Conservation (phyloP, 148 eudicot genomes). For the Persicaria tinctoria region DNA sequence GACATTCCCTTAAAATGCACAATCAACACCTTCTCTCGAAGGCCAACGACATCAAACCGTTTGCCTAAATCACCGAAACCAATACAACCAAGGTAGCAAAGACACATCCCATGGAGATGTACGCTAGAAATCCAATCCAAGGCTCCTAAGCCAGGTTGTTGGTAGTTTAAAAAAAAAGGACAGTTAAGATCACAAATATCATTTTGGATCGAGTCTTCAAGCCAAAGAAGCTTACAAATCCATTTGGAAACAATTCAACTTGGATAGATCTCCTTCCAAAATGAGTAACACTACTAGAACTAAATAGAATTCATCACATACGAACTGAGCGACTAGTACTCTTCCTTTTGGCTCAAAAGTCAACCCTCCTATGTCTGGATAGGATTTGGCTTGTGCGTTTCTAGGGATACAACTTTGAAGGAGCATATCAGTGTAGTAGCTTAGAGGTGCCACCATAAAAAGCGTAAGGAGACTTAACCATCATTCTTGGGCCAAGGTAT, state of each 20-base stretch:
- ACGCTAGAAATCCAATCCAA: slow-evolving; percentile 35
- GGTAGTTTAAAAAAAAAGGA: slow-evolving; percentile 16
- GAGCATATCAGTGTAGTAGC: slow-evolving; percentile 34
- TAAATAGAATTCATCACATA: slow-evolving; percentile 33
- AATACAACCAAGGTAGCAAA: slow-evolving; percentile 37
- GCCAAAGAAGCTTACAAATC: background rate
- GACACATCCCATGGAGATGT: slow-evolving; percentile 44
- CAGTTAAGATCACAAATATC: background rate
- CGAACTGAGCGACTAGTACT: slow-evolving; percentile 19
- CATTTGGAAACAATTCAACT: slow-evolving; percentile 28
- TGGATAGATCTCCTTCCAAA: slow-evolving; percentile 34
- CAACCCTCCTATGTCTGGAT: slow-evolving; percentile 38
- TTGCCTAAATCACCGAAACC: slow-evolving; percentile 28
- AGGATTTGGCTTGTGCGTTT: slow-evolving; percentile 21
- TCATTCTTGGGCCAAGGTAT: slow-evolving; percentile 44
- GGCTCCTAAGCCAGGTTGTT: slow-evolving; percentile 39
- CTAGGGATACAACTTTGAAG: slow-evolving; percentile 33
- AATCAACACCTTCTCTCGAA: slow-evolving; percentile 26
- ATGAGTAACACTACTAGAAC: slow-evolving; percentile 36
- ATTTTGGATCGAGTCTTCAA: background rate
- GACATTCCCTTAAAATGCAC: slow-evolving; percentile 23
- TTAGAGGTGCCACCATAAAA: slow-evolving; percentile 21
- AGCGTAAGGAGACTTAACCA: slow-evolving; percentile 44
- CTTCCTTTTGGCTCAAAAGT: slow-evolving; percentile 40
- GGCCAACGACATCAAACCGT: slow-evolving; percentile 35